Base-by-base conservation (phyloP, 208 protist species). In the Angomonas deanei region DNA sequence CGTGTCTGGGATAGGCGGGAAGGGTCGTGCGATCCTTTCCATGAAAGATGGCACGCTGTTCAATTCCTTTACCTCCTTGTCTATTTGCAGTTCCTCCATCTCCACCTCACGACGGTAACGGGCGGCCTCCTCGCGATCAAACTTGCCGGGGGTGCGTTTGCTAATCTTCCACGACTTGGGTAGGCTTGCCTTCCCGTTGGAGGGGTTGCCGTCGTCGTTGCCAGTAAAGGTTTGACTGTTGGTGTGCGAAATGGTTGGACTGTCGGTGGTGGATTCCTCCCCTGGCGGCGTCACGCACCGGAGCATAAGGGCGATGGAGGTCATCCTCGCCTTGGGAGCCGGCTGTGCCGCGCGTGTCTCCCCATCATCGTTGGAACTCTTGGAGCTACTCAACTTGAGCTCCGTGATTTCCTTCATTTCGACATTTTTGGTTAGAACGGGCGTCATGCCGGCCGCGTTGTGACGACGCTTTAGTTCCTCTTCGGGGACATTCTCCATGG, bases 81-180 rank as follows among this genome's bases (percentile, higher is more conserved):
- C 42, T 19, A 26, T 19, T 5, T 26, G 8, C 17, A 19, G 17
- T 19, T 50, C 42, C 23, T 50, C 42, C 42, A 50, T 50, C 19
- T 50, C 42, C 42, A 50, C 17, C 19, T 50, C 42, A 10, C 42
- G 42, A 50, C 42, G 42, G 42, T 50, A 50, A 3, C 42, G 42
- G 8, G 42, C 42, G 42, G 42, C 23, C 15, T 50, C 42, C 42
- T 50, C 42, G 8, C 42, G 42, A n/a, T 50, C 42, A 50, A 50
- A 50, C 15, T 50, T 50, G 5, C 42, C 42, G 3, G 8, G 42
- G 4, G 13, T 19, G 4, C 42, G 42, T n/a, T 50, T 50, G 15
- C 42, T 50, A n/a, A 50, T 50, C 19, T 50, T 50, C 42, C 42
- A 50, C 8, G 42, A 50, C 15, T 50, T 50, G 42, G 42, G 42